A percentile compares a stretch with the other conserved stretches of the same genome.
These are phyloP conservation scores for Silene uniflora DNA, from an alignment of 148 eudicot genomes.

Conservation along the genomic window DNA sequence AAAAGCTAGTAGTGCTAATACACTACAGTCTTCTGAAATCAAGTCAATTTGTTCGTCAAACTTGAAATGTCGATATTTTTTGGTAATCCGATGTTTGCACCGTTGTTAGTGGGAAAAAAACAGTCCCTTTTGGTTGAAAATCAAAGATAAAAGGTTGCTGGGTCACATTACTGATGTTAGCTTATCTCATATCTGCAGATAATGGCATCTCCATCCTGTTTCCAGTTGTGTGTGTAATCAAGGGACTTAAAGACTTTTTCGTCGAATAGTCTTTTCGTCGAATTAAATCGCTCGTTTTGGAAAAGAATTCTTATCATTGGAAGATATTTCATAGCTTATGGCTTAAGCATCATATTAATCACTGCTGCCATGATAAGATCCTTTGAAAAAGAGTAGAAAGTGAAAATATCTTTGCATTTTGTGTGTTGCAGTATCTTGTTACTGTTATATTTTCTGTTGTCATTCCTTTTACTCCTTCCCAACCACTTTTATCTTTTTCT, in stretches of 20 bases:
- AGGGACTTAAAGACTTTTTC: constrained; percentile 8
- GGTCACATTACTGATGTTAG: constrained; percentile 18
- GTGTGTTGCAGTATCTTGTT: neutral
- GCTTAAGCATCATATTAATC: constrained; percentile 19
- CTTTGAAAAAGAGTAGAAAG: constrained; percentile 11
- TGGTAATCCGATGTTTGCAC: constrained; percentile 3
- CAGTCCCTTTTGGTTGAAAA: neutral
- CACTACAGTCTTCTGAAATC: neutral
- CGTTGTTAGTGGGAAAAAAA: constrained; percentile 12
- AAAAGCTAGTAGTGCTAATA: neutral
- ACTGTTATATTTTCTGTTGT: neutral
- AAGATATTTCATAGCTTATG: neutral
- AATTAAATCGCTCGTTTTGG: constrained; percentile 13
- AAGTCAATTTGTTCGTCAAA: neutral
- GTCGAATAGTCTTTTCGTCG: constrained; percentile 9
- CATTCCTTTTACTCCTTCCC: neutral
- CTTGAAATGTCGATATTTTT: neutral
- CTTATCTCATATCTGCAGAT: constrained; percentile 27
- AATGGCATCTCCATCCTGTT: constrained; percentile 9
- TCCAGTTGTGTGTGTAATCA: constrained; percentile 16
- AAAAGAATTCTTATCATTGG: constrained; percentile 15
- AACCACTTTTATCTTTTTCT: too few species aligned
- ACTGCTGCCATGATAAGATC: constrained; percentile 12
- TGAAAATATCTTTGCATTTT: constrained; percentile 7
- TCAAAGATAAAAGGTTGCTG: constrained; percentile 13